phyloP scores from a whole-genome alignment of 495 filamentous ascomycete species.

The Xylaria castorea region DNA sequence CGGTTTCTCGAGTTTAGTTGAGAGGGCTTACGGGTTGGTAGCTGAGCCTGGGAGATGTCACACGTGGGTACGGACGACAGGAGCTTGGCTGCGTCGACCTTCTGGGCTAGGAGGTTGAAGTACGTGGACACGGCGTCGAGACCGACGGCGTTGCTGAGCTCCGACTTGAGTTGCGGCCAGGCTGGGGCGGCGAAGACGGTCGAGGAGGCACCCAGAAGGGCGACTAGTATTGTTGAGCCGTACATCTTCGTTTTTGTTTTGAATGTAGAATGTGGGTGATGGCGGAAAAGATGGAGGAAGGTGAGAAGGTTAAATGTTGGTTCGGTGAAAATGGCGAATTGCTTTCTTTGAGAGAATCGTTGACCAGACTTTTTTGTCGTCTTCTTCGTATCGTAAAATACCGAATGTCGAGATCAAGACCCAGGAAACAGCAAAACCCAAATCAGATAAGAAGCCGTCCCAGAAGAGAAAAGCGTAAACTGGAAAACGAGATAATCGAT shows the following conservation, averaged over 20 bases:
- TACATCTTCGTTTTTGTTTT: slow-evolving; percentile 46
- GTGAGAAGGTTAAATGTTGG: slow-evolving; percentile 7
- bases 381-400: neutral
- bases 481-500: slow-evolving; percentile 41
- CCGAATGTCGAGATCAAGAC: slow-evolving; percentile 14
- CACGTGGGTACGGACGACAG: slow-evolving; percentile 52
- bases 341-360: slow-evolving; percentile 18
- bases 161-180: slow-evolving; percentile 47
- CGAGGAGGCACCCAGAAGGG: slow-evolving; percentile 52
- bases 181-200: slow-evolving; percentile 55
- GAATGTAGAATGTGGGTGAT: neutral
- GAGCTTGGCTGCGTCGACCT: slow-evolving; percentile 50
- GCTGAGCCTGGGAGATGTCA: slow-evolving; percentile 55
- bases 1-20: neutral
- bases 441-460: slow-evolving; percentile 21
- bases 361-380: neutral
- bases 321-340: slow-evolving; percentile 19
- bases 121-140: slow-evolving; percentile 56
- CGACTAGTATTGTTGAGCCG: slow-evolving; percentile 50
- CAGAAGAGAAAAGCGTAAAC: slow-evolving; percentile 24
- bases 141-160: slow-evolving; percentile 43
- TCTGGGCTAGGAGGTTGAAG: slow-evolving; percentile 59
- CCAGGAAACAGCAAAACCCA: slow-evolving; percentile 21
- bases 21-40: slow-evolving; percentile 52
- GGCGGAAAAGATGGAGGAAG: neutral